A percentile compares a stretch with the other conserved stretches of the same genome.
phyloP scores from a whole-genome alignment of 1,284 basidiomycete genomes.

The Kwoniella shivajii region DNA sequence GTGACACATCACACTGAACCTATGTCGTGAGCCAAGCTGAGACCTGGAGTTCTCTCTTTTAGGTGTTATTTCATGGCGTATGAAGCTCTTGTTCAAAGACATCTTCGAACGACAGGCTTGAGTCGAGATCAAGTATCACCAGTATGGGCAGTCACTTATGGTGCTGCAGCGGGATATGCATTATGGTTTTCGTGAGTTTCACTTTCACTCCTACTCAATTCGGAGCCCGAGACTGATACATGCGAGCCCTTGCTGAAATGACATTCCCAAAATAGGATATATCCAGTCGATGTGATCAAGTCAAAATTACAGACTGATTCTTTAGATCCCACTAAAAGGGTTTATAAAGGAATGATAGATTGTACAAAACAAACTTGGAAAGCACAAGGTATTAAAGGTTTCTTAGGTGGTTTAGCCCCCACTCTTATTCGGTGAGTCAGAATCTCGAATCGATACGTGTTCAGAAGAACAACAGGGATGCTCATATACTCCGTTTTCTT shows the following conservation, averaged over 20 bases:
- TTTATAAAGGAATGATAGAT: constrained; percentile 78
- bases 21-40: not conserved
- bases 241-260: no score
- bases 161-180: constrained; percentile 68
- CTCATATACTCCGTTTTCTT: not conserved
- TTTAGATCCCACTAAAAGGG: constrained; percentile 70
- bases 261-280: no score
- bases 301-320: constrained; percentile 93
- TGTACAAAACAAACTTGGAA: constrained; percentile 80
- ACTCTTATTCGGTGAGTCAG: constrained; percentile 81
- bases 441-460: not conserved
- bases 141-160: constrained; percentile 75
- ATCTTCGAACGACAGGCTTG: constrained; percentile 71
- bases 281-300: constrained; percentile 94
- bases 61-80: constrained; percentile 86
- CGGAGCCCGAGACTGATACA: no score
- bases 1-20: no score
- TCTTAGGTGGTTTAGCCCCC: constrained; percentile 84
- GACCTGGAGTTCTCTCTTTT: not conserved
- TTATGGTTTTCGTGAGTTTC: constrained; percentile 51
- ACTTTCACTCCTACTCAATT: no score
- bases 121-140: constrained; percentile 74
- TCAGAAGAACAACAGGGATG: not conserved
- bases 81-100: constrained; percentile 85
- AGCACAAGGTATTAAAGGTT: constrained; percentile 79